Conservation (phyloP, 1,284 basidiomycete species). For the Vanrija sp. region DNA sequence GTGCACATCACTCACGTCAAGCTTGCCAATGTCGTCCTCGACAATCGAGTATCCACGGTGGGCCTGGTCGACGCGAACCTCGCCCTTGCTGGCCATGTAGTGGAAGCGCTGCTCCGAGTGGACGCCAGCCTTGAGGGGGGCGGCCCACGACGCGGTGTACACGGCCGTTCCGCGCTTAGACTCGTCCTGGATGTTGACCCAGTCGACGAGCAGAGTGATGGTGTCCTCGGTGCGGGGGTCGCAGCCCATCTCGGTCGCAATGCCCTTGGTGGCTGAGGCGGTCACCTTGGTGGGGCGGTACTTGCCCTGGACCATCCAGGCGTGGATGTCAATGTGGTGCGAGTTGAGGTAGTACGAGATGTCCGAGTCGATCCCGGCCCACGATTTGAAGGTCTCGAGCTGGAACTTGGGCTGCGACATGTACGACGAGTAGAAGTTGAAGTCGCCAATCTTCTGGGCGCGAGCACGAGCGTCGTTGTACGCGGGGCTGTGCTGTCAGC, state of each 20-base stretch:
- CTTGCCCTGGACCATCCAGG: constrained; percentile 82
- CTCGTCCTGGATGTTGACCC: constrained; percentile 69
- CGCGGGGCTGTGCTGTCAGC: constrained; percentile 56
- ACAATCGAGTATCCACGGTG: constrained; percentile 84
- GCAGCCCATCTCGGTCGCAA: constrained; percentile 72
- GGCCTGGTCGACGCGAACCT: constrained; percentile 86
- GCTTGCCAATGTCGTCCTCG: constrained; percentile 70
- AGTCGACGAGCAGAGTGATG: constrained; percentile 89
- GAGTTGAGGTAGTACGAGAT: constrained; percentile 87
- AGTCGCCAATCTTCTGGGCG: constrained; percentile 73
- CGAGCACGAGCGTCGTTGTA: constrained; percentile 80
- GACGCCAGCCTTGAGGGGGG: constrained; percentile 52
- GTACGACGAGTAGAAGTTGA: constrained; percentile 67
- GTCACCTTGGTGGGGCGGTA: constrained; percentile 70
- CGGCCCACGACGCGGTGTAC: constrained; percentile 77
- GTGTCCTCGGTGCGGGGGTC: constrained; percentile 76
- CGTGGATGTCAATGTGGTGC: constrained; percentile 81
- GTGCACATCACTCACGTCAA: constrained; percentile 1
- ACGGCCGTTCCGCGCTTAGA: constrained; percentile 60
- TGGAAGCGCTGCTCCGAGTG: constrained; percentile 91
- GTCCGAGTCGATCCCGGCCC: constrained; percentile 90
- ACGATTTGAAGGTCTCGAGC: constrained; percentile 86
- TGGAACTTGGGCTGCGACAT: constrained; percentile 96
- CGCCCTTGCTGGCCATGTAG: constrained; percentile 89
- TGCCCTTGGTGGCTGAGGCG: constrained; percentile 80